Evolutionary conservation across 2,329 filamentous ascomycete species (phyloP).

Genomic region (Xylaria sp.): DNA sequence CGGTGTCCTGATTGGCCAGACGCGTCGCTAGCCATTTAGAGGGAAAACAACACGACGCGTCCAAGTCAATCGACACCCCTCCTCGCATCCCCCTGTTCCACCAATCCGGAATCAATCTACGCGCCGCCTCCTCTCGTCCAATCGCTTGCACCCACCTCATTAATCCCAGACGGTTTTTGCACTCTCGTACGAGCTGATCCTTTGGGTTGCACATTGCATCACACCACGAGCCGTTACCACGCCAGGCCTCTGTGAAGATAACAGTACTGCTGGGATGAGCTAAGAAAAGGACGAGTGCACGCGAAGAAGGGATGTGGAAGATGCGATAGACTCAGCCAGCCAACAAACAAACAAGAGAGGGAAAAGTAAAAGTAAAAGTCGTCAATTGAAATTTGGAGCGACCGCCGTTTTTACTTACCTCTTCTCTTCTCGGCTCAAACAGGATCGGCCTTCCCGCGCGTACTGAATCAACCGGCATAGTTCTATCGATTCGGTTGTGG

Average conservation of each 20-base stretch:
- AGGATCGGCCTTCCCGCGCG: constrained; percentile 7
- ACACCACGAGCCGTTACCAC: constrained; percentile 23
- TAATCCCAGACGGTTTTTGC: constrained; percentile 31
- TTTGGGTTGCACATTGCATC: constrained; percentile 31
- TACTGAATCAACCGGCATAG: constrained; percentile 14
- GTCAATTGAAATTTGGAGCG: constrained; percentile 14
- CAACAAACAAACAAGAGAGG: background rate
- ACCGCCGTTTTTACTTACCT: background rate
- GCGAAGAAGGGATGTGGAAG: background rate
- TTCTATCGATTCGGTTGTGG: constrained; percentile 4
- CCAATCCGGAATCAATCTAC: constrained; percentile 38
- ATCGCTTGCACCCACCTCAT: constrained; percentile 33
- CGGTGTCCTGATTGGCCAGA: constrained; percentile 31
- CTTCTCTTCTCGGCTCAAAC: constrained; percentile 1
- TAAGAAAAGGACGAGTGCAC: constrained; percentile 2
- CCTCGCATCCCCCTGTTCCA: constrained; percentile 17
- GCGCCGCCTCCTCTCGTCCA: constrained; percentile 33
- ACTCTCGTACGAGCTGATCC: constrained; percentile 34
- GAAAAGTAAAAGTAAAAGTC: background rate
- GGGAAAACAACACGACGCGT: constrained; percentile 36
- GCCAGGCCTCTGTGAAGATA: constrained; percentile 17
- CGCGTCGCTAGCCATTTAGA: constrained; percentile 26
- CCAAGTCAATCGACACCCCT: constrained; percentile 18
- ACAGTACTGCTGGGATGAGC: constrained; percentile 14
- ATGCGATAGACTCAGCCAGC: constrained; percentile 15